Evolutionary conservation across 768 basidiomycete genomes (phyloP).

Genomic region (Asterophora parasitica): DNA sequence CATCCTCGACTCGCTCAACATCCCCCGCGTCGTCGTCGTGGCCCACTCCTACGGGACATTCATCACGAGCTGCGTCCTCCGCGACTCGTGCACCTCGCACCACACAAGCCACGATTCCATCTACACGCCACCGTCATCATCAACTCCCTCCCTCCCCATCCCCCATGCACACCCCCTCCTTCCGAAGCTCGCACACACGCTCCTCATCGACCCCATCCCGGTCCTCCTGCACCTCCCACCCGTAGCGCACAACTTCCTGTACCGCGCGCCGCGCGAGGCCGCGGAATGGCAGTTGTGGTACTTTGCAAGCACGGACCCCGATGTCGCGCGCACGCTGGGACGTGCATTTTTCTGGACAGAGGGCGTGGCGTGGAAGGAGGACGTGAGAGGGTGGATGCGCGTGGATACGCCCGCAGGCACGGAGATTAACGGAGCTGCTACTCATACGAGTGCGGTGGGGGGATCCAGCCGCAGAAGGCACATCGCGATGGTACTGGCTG

Average conservation of each 20-base stretch:
- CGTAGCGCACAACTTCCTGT: too few species aligned
- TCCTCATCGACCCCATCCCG: conserved; percentile 64
- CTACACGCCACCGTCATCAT: not conserved
- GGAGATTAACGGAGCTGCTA: not conserved
- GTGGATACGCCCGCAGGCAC: not conserved
- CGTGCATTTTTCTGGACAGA: conserved; percentile 67
- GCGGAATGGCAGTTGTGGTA: conserved; percentile 65
- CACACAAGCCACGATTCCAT: not conserved
- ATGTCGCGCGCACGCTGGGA: conserved; percentile 52
- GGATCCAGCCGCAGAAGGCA: conserved; percentile 19
- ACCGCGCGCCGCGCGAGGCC: conserved; percentile 25
- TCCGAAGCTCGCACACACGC: conserved; percentile 34
- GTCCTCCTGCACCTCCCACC: conserved; percentile 29
- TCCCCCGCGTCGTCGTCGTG: conserved; percentile 38
- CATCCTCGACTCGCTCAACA: conserved; percentile 40
- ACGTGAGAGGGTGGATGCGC: conserved; percentile 31
- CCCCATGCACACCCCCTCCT: conserved; percentile 13
- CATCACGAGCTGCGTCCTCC: conserved; percentile 50
- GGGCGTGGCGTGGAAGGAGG: conserved; percentile 56
- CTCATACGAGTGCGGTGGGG: not conserved
- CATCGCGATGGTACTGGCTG: conserved; percentile 31
- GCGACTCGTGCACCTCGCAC: conserved; percentile 22
- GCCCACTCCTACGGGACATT: conserved; percentile 65
- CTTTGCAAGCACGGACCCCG: conserved; percentile 59
- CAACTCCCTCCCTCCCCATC: too few species aligned